Evolutionary conservation across 2,329 filamentous ascomycete species (phyloP).

Genomic region (Hysterium pulicare): DNA sequence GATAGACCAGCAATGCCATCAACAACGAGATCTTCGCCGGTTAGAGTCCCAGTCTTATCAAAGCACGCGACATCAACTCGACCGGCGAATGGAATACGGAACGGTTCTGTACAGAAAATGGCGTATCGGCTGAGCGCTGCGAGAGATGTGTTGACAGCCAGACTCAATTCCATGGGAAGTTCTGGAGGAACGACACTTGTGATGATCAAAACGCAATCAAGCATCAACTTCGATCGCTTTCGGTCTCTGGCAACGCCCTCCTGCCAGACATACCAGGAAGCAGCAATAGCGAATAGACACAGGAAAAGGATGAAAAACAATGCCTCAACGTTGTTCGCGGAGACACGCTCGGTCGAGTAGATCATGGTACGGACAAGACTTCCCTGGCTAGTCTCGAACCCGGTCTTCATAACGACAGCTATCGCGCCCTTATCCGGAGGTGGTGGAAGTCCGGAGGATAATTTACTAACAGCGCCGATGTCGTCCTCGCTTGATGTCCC

Average conservation of each 20-base stretch:
- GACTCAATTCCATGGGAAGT: conserved; percentile 93
- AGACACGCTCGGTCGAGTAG: conserved; percentile 96
- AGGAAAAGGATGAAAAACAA: conserved; percentile 98
- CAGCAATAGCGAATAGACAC: conserved; percentile 90
- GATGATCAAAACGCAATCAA: conserved; percentile 96
- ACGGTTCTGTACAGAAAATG: conserved; percentile 98
- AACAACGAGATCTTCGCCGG: conserved; percentile 93
- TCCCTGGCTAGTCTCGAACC: conserved; percentile 97
- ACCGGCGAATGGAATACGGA: conserved; percentile 94
- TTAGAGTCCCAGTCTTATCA: conserved; percentile 96
- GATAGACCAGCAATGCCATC: conserved; percentile 91
- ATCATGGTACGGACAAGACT: conserved; percentile 99
- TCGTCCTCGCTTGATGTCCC: conserved; percentile 71
- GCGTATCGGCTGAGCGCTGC: conserved; percentile 91
- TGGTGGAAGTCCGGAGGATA: conserved; percentile 72
- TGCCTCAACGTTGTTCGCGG: conserved; percentile 95
- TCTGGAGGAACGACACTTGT: conserved; percentile 98
- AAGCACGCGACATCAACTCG: conserved; percentile 96
- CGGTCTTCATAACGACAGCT: conserved; percentile 93
- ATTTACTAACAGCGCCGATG: conserved; percentile 56
- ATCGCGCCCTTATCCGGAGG: conserved; percentile 92
- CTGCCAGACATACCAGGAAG: conserved; percentile 98
- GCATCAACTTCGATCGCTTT: conserved; percentile 93
- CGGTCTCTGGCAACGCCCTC: conserved; percentile 92
- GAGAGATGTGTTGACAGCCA: conserved; percentile 96